Evolutionary conservation across 495 filamentous ascomycete species (phyloP).

Genomic region (Neurospora tetraspora): DNA sequence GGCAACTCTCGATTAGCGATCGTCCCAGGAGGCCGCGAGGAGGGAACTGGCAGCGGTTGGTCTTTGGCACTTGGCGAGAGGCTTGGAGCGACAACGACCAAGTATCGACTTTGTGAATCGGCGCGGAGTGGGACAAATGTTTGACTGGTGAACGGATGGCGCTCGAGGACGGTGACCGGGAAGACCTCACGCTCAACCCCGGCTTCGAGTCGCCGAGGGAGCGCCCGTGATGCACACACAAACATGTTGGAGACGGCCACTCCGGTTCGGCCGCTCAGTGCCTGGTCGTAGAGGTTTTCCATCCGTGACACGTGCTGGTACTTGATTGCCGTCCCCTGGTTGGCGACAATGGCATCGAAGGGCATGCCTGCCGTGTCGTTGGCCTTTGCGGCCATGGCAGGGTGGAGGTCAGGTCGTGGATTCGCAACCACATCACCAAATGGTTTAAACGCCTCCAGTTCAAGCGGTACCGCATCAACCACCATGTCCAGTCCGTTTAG

Average conservation of each 20-base stretch:
- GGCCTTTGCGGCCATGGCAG: constrained; percentile 26
- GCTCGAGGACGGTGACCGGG: constrained; percentile 68
- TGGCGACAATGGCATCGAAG: constrained; percentile 45
- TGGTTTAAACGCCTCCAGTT: constrained; percentile 53
- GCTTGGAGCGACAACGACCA: constrained; percentile 89
- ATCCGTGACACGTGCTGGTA: constrained; percentile 68
- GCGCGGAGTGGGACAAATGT: constrained; percentile 78
- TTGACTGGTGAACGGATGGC: constrained; percentile 89
- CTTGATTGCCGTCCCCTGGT: constrained; percentile 84
- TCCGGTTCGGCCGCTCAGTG: constrained; percentile 52
- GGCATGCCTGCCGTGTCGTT: constrained; percentile 17
- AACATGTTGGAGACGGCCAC: constrained; percentile 77
- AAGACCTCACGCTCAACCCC: constrained; percentile 34
- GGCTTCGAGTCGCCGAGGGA: constrained; percentile 2
- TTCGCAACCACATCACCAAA: constrained; percentile 81
- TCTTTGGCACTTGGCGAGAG: constrained; percentile 29
- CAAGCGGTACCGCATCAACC: constrained; percentile 50
- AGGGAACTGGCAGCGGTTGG: constrained; percentile 12
- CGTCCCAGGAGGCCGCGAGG: background rate
- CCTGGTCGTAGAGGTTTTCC: constrained; percentile 52
- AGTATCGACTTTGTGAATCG: constrained; percentile 41
- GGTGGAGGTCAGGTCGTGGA: constrained; percentile 45
- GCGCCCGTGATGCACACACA: constrained; percentile 60
- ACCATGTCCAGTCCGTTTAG: constrained; percentile 13
- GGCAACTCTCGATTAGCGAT: constrained; percentile 17